phyloP scores from a whole-genome alignment of 352 stramenopile species.

The Phytophthora fragariae region DNA sequence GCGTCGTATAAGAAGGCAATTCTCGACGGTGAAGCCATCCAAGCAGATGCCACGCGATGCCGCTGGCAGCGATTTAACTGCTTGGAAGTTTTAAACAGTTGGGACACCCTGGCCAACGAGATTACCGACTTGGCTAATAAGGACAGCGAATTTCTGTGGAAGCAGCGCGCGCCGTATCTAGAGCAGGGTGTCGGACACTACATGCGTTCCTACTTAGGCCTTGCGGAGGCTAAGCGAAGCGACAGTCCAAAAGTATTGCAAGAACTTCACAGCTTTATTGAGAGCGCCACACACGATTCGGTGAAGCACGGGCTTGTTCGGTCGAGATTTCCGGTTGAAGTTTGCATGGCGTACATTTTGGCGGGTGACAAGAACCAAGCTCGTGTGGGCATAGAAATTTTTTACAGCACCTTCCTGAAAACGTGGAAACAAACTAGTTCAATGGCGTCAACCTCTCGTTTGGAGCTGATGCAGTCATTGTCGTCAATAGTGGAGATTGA shows the following conservation, averaged over 20 bases:
- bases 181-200: conserved; percentile 71
- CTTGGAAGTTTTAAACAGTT: conserved; percentile 75
- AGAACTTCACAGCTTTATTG: conserved; percentile 35
- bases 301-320: conserved; percentile 49
- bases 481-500: conserved; percentile 74
- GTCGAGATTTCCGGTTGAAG: conserved; percentile 60
- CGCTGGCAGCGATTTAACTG: conserved; percentile 72
- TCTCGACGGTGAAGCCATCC: conserved; percentile 34
- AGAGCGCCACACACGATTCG: conserved; percentile 38
- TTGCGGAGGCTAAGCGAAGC: conserved; percentile 26
- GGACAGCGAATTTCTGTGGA: conserved; percentile 57
- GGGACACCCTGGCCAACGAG: conserved; percentile 64
- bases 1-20: conserved; percentile 75
- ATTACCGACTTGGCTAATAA: conserved; percentile 31
- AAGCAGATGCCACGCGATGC: conserved; percentile 64
- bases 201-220: conserved; percentile 53
- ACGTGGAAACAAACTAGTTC: conserved; percentile 68
- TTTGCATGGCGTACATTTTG: conserved; percentile 54
- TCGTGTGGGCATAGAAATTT: conserved; percentile 63
- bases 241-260: conserved; percentile 12
- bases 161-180: conserved; percentile 67
- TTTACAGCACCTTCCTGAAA: conserved; percentile 60
- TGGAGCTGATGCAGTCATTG: conserved; percentile 71
- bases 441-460: conserved; percentile 51
- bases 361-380: conserved; percentile 54